phyloP scores from a whole-genome alignment of 768 basidiomycete species.

The Suillus clintonianus region DNA sequence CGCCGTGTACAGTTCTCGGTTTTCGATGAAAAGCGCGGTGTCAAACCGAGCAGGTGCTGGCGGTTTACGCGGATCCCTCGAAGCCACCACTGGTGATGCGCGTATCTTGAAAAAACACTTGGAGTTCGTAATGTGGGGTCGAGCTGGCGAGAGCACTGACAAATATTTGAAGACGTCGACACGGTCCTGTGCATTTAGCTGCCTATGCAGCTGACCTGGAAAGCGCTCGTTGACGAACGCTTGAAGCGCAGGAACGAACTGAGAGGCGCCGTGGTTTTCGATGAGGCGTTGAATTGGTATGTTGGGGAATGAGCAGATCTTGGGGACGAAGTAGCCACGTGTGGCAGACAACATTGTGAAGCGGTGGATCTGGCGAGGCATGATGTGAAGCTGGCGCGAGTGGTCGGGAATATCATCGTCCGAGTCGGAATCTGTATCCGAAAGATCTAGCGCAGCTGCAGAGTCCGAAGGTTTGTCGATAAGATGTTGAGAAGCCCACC shows the following conservation, averaged over 20 bases:
- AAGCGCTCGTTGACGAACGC: neutral
- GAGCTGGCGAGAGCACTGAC: neutral
- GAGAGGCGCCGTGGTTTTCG: neutral
- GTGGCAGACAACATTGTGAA: neutral
- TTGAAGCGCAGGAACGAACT: neutral
- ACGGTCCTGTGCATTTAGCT: neutral
- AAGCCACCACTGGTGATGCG: neutral
- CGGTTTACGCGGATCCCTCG: neutral
- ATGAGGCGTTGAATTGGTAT: neutral
- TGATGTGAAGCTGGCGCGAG: too few species aligned
- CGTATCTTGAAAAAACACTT: slow-evolving; percentile 1
- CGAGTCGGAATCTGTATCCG: too few species aligned
- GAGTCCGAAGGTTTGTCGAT: too few species aligned
- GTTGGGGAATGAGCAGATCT: neutral
- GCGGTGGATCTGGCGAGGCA: too few species aligned
- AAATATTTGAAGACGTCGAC: neutral
- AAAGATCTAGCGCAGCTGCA: too few species aligned
- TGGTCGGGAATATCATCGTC: too few species aligned
- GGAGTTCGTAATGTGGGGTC: neutral
- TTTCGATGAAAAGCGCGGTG: too few species aligned
- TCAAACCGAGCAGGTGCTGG: neutral
- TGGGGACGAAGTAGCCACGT: neutral
- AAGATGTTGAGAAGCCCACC: too few species aligned
- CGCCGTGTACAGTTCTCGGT: too few species aligned
- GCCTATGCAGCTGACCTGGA: too few species aligned